phyloP scores from a whole-genome alignment of 495 filamentous ascomycete species.

The Haplographium delicatum region DNA sequence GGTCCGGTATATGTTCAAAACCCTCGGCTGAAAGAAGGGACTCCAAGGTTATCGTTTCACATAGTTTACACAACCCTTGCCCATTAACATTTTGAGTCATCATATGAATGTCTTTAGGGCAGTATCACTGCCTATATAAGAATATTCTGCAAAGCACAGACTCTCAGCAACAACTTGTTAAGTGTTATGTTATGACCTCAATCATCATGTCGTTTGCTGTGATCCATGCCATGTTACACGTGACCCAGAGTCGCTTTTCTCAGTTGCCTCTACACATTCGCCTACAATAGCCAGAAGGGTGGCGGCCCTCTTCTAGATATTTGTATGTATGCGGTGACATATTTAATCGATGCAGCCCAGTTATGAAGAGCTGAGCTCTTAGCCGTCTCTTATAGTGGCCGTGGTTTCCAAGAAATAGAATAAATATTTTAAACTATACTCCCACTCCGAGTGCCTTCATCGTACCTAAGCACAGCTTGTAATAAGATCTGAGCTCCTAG shows the following conservation, averaged over 20 bases:
- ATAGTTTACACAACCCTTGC: background rate
- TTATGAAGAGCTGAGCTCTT: too few species aligned
- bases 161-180: background rate
- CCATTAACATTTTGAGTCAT: background rate
- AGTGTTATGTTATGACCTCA: too few species aligned
- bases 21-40: constrained; percentile 1
- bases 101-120: too few species aligned
- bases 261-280: too few species aligned
- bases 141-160: background rate
- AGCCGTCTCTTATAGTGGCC: too few species aligned
- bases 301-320: too few species aligned
- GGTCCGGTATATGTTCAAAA: constrained; percentile 2
- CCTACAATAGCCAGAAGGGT: too few species aligned
- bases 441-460: constrained; percentile 34
- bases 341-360: too few species aligned
- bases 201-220: too few species aligned
- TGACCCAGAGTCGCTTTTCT: too few species aligned
- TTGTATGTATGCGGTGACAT: too few species aligned
- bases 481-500: constrained; percentile 57
- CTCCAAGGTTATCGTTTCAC: background rate
- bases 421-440: background rate
- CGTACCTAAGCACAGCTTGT: constrained; percentile 56
- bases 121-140: background rate
- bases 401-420: background rate
- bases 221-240: too few species aligned